Percentiles rank a stretch among this genome's conserved stretches.
Evolutionary conservation across 1,284 basidiomycete species (phyloP).

Genomic region (Moesziomyces sp.): DNA sequence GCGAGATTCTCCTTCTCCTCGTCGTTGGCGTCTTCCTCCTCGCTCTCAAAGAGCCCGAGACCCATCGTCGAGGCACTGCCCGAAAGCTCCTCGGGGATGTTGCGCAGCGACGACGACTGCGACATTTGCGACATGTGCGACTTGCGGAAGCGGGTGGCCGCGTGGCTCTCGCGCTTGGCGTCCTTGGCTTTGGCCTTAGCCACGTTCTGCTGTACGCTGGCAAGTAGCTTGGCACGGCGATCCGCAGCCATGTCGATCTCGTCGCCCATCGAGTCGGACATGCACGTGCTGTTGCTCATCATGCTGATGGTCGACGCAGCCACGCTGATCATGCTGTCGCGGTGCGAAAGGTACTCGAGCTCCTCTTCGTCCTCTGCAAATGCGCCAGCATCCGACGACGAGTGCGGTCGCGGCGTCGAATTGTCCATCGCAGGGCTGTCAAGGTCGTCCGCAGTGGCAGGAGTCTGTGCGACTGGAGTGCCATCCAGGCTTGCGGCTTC

Average conservation of each 20-base stretch:
- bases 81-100: slow-evolving; percentile 38
- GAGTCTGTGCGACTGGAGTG: slow-evolving; percentile 10
- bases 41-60: slow-evolving; percentile 39
- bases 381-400: slow-evolving; percentile 10
- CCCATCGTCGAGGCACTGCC: slow-evolving; percentile 37
- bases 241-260: slow-evolving; percentile 39
- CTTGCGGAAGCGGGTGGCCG: slow-evolving; percentile 26
- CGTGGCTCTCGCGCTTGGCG: slow-evolving; percentile 37
- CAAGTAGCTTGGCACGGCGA: slow-evolving; percentile 42
- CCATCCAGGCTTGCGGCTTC: slow-evolving; percentile 3
- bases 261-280: slow-evolving; percentile 46
- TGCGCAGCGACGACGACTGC: slow-evolving; percentile 38
- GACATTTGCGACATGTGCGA: slow-evolving; percentile 24
- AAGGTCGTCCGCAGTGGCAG: slow-evolving; percentile 3
- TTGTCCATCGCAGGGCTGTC: slow-evolving; percentile 19
- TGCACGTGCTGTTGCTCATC: slow-evolving; percentile 50
- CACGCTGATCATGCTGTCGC: slow-evolving; percentile 47
- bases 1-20: slow-evolving; percentile 24
- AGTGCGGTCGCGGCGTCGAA: slow-evolving; percentile 22
- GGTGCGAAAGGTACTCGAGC: slow-evolving; percentile 24
- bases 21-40: slow-evolving; percentile 27
- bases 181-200: slow-evolving; percentile 36
- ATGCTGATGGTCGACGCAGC: slow-evolving; percentile 50
- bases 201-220: slow-evolving; percentile 45
- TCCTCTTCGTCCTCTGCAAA: slow-evolving; percentile 22